phyloP scores from a whole-genome alignment of 495 filamentous ascomycete species.

The Lophiotrema nucula region DNA sequence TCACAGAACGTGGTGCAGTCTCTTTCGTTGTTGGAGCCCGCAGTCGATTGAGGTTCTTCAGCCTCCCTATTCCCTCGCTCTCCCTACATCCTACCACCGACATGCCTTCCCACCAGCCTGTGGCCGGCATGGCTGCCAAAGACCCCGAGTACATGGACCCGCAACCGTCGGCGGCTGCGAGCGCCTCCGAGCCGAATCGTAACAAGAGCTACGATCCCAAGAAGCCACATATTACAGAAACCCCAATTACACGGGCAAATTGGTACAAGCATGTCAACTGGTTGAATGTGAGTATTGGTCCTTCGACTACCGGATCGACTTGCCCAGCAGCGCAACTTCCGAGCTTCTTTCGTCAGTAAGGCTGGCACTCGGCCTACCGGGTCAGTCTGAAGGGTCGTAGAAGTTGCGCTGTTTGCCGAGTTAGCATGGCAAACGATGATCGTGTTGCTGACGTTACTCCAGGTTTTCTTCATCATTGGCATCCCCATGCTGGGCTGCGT shows the following conservation, averaged over 20 bases:
- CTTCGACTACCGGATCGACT: too few species aligned
- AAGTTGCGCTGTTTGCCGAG: too few species aligned
- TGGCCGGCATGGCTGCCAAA: slow-evolving; percentile 40
- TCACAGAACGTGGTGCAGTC: not conserved
- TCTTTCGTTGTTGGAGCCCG: not conserved
- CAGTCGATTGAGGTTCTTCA: not conserved
- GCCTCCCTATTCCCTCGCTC: not conserved
- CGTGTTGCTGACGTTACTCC: slow-evolving; percentile 46
- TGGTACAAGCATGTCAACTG: slow-evolving; percentile 98
- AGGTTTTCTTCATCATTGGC: slow-evolving; percentile 81
- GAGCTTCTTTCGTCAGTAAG: too few species aligned
- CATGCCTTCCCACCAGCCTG: slow-evolving; percentile 26
- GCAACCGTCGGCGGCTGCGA: slow-evolving; percentile 38
- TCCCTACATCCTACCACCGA: too few species aligned
- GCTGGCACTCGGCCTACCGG: too few species aligned
- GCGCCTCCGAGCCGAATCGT: slow-evolving; percentile 41
- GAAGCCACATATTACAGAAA: slow-evolving; percentile 51
- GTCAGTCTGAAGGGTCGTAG: too few species aligned
- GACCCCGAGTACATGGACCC: slow-evolving; percentile 38
- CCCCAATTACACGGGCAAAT: slow-evolving; percentile 75
- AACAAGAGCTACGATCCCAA: slow-evolving; percentile 44
- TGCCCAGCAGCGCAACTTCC: too few species aligned
- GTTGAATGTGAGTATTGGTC: slow-evolving; percentile 50
- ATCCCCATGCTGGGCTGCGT: slow-evolving; percentile 77
- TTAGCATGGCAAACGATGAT: too few species aligned